Evolutionary conservation across 371 early-diverging fungal genomes (phyloP).

Genomic region (Capniomyces stellatus): DNA sequence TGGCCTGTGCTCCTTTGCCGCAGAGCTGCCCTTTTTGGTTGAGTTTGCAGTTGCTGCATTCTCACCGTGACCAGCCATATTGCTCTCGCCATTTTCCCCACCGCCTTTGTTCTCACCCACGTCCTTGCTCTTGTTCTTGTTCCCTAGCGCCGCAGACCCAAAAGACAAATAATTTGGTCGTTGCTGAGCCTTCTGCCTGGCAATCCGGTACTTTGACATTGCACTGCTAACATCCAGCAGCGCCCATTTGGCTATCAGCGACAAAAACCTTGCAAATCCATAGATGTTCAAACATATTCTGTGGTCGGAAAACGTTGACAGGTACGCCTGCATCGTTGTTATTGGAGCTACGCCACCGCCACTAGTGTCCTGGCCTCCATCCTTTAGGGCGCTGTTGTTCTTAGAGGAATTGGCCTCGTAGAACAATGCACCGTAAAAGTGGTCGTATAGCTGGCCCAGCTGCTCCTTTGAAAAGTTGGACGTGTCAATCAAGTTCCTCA

Average conservation of each 20-base stretch:
- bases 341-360: no score
- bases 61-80: not conserved
- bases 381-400: not conserved
- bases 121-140: not conserved
- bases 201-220: no score
- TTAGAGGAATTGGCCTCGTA: conserved; percentile 5
- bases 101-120: not conserved
- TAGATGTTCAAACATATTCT: conserved; percentile 12
- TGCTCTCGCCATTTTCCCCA: not conserved
- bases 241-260: conserved; percentile 25
- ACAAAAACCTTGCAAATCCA: conserved; percentile 23
- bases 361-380: no score
- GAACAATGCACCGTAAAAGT: conserved; percentile 66
- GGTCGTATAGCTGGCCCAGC: conserved; percentile 69
- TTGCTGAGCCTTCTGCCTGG: no score
- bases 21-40: not conserved
- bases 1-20: not conserved
- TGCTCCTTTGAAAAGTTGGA: conserved; percentile 69
- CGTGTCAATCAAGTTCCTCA: conserved; percentile 57
- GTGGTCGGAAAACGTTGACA: conserved; percentile 6
- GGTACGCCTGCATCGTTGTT: not conserved
- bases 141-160: no score
- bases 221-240: conserved; percentile 8
- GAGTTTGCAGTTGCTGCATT: not conserved
- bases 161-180: no score